A percentile compares a stretch with the other conserved stretches of the same genome.
These are phyloP conservation scores for Fusarium abutilonis DNA, from an alignment of 2,329 filamentous ascomycete genomes.

Conservation along the genomic window DNA sequence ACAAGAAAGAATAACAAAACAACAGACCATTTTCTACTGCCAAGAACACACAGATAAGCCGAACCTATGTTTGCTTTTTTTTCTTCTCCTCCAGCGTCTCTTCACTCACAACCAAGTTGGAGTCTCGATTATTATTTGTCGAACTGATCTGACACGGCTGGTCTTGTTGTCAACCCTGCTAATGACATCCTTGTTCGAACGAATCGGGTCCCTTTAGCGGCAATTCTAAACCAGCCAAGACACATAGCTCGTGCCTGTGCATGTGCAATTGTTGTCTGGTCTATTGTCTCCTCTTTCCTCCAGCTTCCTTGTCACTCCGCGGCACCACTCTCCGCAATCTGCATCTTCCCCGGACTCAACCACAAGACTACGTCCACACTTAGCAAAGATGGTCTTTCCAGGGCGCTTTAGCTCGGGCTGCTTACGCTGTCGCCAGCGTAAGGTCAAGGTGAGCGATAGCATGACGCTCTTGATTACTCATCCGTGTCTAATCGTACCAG, in stretches of 20 bases:
- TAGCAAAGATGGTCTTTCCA: slow-evolving; percentile 45
- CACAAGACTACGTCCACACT: neutral
- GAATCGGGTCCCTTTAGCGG: too few relatives aligned
- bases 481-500: slow-evolving; percentile 19
- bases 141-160: too few relatives aligned
- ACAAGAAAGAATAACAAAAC: too few relatives aligned
- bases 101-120: too few relatives aligned
- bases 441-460: slow-evolving; percentile 45
- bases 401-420: slow-evolving; percentile 47
- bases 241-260: neutral
- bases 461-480: neutral
- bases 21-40: too few relatives aligned
- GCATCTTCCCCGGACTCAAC: slow-evolving; percentile 15
- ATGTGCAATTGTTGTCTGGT: neutral
- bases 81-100: too few relatives aligned
- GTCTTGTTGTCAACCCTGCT: too few relatives aligned
- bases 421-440: slow-evolving; percentile 46
- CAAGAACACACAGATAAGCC: too few relatives aligned
- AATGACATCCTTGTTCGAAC: too few relatives aligned
- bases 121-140: too few relatives aligned
- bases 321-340: slow-evolving; percentile 10
- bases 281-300: neutral
- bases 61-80: too few relatives aligned
- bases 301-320: neutral
- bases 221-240: too few relatives aligned